phyloP scores from a whole-genome alignment of 306 rosid genomes.

The Coriaria nepalensis region DNA sequence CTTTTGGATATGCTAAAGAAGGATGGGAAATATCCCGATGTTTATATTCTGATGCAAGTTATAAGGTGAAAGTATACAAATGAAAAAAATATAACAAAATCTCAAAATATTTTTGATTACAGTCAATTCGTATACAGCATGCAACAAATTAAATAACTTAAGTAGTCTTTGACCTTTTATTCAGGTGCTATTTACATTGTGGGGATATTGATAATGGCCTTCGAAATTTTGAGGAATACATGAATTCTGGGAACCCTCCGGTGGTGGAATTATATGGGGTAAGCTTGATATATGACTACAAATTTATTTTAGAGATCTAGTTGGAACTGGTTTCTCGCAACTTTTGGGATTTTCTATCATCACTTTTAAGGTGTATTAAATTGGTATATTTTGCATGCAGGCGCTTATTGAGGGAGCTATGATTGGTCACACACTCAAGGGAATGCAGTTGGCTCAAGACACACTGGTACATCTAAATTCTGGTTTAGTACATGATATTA shows the following conservation, averaged over 20 bases:
- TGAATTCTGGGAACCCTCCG: slow-evolving; percentile 23
- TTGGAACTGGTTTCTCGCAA: neutral
- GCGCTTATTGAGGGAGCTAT: slow-evolving; percentile 81
- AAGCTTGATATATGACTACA: slow-evolving; percentile 23
- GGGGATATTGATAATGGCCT: slow-evolving; percentile 69
- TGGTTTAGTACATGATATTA: too few relatives aligned
- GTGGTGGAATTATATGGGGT: slow-evolving; percentile 49
- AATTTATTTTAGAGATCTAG: neutral
- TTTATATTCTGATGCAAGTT: slow-evolving; percentile 46
- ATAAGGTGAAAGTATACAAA: slow-evolving; percentile 46
- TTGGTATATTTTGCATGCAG: slow-evolving; percentile 24
- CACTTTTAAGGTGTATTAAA: neutral
- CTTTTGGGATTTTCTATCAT: slow-evolving; percentile 5
- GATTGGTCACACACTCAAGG: slow-evolving; percentile 72
- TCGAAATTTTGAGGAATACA: slow-evolving; percentile 40
- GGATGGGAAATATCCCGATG: slow-evolving; percentile 57
- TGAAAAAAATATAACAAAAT: neutral
- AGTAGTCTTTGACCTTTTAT: slow-evolving; percentile 10
- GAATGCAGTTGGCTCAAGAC: slow-evolving; percentile 84
- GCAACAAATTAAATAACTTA: neutral
- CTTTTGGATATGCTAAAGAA: slow-evolving; percentile 59
- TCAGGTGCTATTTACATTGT: slow-evolving; percentile 64
- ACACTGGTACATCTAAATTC: slow-evolving; percentile 37
- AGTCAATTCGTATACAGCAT: neutral
- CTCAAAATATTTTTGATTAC: neutral